Percentiles rank a stretch among this genome's conserved stretches.
Evolutionary conservation across 768 basidiomycete genomes (phyloP).

Genomic region (Guyanaporus albipodus): DNA sequence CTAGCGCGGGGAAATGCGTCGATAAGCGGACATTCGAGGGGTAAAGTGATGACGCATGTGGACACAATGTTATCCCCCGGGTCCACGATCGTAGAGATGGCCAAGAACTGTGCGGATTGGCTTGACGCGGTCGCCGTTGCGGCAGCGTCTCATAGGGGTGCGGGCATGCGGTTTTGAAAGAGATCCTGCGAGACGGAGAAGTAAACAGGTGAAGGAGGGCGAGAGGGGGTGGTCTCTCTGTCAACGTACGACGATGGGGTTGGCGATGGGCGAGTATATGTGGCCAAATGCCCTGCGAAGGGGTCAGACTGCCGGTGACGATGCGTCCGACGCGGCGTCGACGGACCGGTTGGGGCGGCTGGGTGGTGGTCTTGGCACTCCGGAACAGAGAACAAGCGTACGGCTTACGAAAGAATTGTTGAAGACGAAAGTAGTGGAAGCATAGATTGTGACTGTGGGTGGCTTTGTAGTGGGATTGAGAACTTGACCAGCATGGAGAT

Average conservation of each 20-base stretch:
- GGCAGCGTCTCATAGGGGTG: slow-evolving; percentile 59
- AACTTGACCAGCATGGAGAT: slow-evolving; percentile 58
- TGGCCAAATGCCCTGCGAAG: slow-evolving; percentile 39
- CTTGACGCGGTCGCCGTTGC: slow-evolving; percentile 57
- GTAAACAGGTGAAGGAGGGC: neutral
- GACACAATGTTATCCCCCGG: slow-evolving; percentile 65
- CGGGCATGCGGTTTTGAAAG: slow-evolving; percentile 62
- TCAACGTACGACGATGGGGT: slow-evolving; percentile 54
- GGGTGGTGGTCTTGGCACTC: slow-evolving; percentile 4
- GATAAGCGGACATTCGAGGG: neutral
- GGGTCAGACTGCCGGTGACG: neutral
- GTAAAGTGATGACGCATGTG: slow-evolving; percentile 35
- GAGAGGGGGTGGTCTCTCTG: no score
- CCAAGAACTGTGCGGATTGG: slow-evolving; percentile 60
- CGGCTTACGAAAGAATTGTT: slow-evolving; percentile 47
- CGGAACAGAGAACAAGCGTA: no score
- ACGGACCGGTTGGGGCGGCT: slow-evolving; percentile 51
- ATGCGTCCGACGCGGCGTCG: neutral
- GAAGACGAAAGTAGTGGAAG: slow-evolving; percentile 53
- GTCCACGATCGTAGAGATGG: slow-evolving; percentile 47
- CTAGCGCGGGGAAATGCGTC: slow-evolving; percentile 22
- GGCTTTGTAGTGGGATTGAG: slow-evolving; percentile 53
- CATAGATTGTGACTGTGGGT: slow-evolving; percentile 62
- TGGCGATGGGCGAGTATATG: slow-evolving; percentile 53
- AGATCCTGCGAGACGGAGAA: slow-evolving; percentile 40